phyloP scores from a whole-genome alignment of 75 land plant genomes.

The Ceratopteris richardii region DNA sequence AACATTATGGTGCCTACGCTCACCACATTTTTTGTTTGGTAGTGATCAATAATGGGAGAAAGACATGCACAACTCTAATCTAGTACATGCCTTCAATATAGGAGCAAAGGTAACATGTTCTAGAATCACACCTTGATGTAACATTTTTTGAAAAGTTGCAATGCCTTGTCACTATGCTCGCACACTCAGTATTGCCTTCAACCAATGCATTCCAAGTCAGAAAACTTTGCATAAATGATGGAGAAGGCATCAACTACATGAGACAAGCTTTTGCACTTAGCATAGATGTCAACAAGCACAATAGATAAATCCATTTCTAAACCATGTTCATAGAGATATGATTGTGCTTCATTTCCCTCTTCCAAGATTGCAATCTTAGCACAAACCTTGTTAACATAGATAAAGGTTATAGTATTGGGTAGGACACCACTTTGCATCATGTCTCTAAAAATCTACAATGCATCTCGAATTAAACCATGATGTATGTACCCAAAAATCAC shows the following conservation, averaged over 20 bases:
- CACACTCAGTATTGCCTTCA: slow-evolving; percentile 30
- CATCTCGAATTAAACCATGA: slow-evolving; percentile 1
- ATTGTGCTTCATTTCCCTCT: no score
- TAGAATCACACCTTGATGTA: slow-evolving; percentile 15
- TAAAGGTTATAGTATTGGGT: background rate
- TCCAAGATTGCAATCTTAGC: slow-evolving; percentile 7
- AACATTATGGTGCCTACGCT: slow-evolving; percentile 6
- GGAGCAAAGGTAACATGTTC: slow-evolving; percentile 23
- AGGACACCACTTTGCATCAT: slow-evolving; percentile 1
- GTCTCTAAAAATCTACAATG: background rate
- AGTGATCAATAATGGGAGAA: slow-evolving; percentile 9
- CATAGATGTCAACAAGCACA: no score
- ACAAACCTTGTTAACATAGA: slow-evolving; percentile 3
- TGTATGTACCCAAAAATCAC: slow-evolving; percentile 2
- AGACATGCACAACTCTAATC: slow-evolving; percentile 6
- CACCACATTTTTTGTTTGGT: slow-evolving; percentile 14
- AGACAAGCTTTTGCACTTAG: no score
- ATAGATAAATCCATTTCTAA: no score
- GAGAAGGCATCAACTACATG: slow-evolving; percentile 28
- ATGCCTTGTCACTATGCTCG: slow-evolving; percentile 2
- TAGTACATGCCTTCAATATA: slow-evolving; percentile 19
- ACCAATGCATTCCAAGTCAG: slow-evolving; percentile 57
- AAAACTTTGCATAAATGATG: slow-evolving; percentile 34
- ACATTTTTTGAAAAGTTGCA: slow-evolving; percentile 3
- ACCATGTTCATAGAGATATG: no score